Evolutionary conservation across 1,139 yeast species (phyloP).

Genomic region (Geotrichum cucujoidarum): DNA sequence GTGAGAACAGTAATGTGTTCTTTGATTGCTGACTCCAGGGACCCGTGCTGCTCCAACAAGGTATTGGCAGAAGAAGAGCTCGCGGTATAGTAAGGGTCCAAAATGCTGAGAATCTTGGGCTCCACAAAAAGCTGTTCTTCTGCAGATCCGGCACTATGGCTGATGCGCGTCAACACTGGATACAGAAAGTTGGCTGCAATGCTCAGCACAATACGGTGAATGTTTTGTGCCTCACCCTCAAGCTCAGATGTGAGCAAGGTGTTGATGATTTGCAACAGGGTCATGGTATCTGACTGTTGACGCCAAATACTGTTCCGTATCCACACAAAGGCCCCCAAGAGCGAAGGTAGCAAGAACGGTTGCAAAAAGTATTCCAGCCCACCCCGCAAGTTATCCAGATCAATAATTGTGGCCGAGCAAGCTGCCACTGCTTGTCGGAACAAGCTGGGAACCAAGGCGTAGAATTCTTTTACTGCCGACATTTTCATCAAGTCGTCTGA

Average conservation of each 20-base stretch:
- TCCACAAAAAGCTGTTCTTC: conserved; percentile 16
- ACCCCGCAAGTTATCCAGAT: conserved; percentile 45
- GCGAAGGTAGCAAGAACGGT: conserved; percentile 49
- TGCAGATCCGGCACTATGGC: conserved; percentile 1
- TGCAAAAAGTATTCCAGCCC: conserved; percentile 65
- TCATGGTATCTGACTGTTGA: conserved; percentile 30
- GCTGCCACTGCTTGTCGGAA: conserved; percentile 71
- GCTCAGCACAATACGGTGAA: conserved; percentile 37
- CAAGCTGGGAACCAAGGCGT: conserved; percentile 64
- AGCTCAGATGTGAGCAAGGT: conserved; percentile 36
- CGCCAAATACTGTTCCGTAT: conserved; percentile 40
- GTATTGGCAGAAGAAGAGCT: not conserved
- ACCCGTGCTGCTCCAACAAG: conserved; percentile 1
- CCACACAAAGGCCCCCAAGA: conserved; percentile 43
- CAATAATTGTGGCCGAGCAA: conserved; percentile 50
- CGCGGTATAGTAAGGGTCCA: conserved; percentile 15
- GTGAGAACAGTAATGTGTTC: conserved; percentile 27
- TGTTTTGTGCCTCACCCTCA: conserved; percentile 38
- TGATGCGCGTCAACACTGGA: conserved; percentile 21
- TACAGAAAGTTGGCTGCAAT: conserved; percentile 33
- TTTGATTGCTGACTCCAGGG: conserved; percentile 20
- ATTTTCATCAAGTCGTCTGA: conserved; percentile 74
- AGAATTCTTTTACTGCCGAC: conserved; percentile 62
- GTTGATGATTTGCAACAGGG: conserved; percentile 35
- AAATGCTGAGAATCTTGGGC: conserved; percentile 15